Conservation (phyloP, 306 rosid genomes). For the Fragaria vesca region DNA sequence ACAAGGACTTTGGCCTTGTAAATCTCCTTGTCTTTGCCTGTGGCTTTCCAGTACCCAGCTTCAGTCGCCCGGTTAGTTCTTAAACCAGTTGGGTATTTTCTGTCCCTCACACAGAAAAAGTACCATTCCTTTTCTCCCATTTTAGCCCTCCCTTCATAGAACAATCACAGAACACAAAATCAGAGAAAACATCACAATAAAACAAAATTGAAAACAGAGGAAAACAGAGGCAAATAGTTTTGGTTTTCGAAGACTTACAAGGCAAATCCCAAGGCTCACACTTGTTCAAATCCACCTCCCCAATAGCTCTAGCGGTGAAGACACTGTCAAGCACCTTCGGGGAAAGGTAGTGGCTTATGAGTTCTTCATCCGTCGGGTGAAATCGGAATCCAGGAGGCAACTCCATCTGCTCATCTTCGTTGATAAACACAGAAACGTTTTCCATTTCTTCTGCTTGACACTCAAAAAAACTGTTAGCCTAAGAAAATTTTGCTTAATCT, state of each 20-base stretch:
- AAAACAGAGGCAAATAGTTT: neutral
- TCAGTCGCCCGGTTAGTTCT: constrained; percentile 86
- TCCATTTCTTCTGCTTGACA: constrained; percentile 43
- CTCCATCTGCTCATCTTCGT: constrained; percentile 43
- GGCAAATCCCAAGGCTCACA: constrained; percentile 98
- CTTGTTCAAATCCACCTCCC: constrained; percentile 80
- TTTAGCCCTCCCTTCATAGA: constrained; percentile 61
- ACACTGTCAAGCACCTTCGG: constrained; percentile 55
- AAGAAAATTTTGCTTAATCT: constrained; percentile 3
- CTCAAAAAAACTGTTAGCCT: neutral
- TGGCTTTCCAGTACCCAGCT: constrained; percentile 94
- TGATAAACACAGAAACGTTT: constrained; percentile 19
- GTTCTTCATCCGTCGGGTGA: constrained; percentile 91
- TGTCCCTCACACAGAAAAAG: constrained; percentile 72
- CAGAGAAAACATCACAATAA: neutral
- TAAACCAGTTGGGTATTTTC: constrained; percentile 78
- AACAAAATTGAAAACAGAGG: neutral
- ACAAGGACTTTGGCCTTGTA: constrained; percentile 43
- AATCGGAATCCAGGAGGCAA: constrained; percentile 92
- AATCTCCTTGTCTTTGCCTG: constrained; percentile 87
- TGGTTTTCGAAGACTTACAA: constrained; percentile 40
- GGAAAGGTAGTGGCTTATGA: constrained; percentile 63
- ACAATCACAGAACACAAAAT: neutral
- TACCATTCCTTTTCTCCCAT: constrained; percentile 90
- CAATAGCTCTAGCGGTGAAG: constrained; percentile 62